Evolutionary conservation across 192 early-diverging fungal species (phyloP).

Genomic region (Dimargaris xerosporica): DNA sequence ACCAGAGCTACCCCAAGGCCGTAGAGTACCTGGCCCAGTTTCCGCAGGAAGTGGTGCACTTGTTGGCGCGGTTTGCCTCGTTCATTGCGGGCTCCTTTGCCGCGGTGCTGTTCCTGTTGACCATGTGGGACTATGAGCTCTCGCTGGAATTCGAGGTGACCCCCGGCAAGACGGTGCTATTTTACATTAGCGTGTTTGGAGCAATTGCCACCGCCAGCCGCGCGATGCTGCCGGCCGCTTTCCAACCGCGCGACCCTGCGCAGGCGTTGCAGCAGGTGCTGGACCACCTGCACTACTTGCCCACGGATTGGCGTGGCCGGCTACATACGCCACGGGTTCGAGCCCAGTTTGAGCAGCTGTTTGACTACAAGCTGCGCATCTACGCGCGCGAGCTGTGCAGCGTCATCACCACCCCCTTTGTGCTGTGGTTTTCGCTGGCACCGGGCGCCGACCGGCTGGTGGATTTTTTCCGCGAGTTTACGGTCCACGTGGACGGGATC

Average conservation of each 20-base stretch:
- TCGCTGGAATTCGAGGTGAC: slow-evolving; percentile 86
- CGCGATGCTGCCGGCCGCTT: slow-evolving; percentile 68
- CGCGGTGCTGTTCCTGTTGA: slow-evolving; percentile 64
- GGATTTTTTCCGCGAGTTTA: slow-evolving; percentile 92
- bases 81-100: slow-evolving; percentile 85
- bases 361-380: slow-evolving; percentile 61
- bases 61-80: slow-evolving; percentile 70
- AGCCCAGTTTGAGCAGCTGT: slow-evolving; percentile 59
- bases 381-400: slow-evolving; percentile 71
- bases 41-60: slow-evolving; percentile 62
- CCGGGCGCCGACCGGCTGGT: slow-evolving; percentile 58
- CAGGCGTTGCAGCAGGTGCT: slow-evolving; percentile 56
- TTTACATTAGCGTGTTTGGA: slow-evolving; percentile 86
- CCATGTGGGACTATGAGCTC: slow-evolving; percentile 74
- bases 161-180: slow-evolving; percentile 70
- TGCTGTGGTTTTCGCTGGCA: slow-evolving; percentile 67
- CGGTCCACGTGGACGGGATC: slow-evolving; percentile 76
- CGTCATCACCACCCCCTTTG: slow-evolving; percentile 65
- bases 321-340: slow-evolving; percentile 75
- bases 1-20: slow-evolving; percentile 54
- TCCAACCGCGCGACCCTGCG: slow-evolving; percentile 68
- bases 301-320: slow-evolving; percentile 64
- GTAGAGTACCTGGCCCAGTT: slow-evolving; percentile 80
- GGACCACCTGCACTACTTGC: slow-evolving; percentile 82
- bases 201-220: slow-evolving; percentile 63